Conservation (phyloP, 495 filamentous ascomycete genomes). For the Lasiosphaeria hispida region DNA sequence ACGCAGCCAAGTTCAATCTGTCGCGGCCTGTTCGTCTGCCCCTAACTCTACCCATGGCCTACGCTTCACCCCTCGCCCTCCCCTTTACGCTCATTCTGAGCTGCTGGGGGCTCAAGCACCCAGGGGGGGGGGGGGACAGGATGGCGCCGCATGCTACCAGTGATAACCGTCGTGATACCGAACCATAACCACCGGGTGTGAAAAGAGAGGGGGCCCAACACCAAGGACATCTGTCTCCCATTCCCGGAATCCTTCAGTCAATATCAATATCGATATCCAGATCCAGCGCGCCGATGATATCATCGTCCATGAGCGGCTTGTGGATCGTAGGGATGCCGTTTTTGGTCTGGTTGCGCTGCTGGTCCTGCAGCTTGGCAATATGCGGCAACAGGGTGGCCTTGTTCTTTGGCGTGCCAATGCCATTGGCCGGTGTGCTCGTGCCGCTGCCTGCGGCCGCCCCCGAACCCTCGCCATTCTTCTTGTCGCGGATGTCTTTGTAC, state of each 20-base stretch:
- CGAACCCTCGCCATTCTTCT: too few species aligned
- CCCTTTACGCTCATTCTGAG: too few species aligned
- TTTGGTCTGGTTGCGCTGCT: conserved; percentile 54
- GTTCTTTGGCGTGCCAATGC: conserved; percentile 39
- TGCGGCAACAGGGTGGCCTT: conserved; percentile 35
- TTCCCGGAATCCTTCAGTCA: conserved; percentile 11
- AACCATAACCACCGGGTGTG: too few species aligned
- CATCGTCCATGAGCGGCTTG: conserved; percentile 75
- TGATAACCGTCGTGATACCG: too few species aligned
- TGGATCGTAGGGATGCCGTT: conserved; percentile 64
- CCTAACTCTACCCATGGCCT: too few species aligned
- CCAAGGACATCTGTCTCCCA: background rate
- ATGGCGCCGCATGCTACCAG: too few species aligned
- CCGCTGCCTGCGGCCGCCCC: conserved; percentile 28
- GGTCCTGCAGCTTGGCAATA: conserved; percentile 51
- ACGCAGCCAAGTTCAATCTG: too few species aligned
- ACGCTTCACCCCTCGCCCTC: too few species aligned
- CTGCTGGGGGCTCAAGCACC: too few species aligned
- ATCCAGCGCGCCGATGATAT: conserved; percentile 78
- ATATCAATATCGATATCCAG: conserved; percentile 81
- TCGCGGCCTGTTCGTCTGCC: too few species aligned
- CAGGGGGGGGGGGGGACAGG: too few species aligned
- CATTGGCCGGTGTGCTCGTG: conserved; percentile 46
- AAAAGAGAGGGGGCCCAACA: background rate
- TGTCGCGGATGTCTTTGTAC: too few species aligned